A percentile compares a stretch with the other conserved stretches of the same genome.
Evolutionary conservation across 306 rosid genomes (phyloP).

Genomic region (Pyrus bretschneideri): DNA sequence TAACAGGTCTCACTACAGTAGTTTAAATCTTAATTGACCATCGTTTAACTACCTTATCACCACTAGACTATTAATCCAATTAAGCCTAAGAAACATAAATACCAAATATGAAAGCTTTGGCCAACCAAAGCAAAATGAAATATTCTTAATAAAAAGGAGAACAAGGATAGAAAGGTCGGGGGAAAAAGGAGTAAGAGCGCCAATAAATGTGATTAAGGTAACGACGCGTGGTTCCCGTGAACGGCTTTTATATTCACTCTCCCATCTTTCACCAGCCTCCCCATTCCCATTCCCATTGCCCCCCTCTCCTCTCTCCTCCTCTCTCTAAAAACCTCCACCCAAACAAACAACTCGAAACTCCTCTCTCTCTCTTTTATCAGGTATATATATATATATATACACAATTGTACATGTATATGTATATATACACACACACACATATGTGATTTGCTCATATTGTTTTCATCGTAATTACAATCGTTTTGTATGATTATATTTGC

Average conservation of each 20-base stretch:
- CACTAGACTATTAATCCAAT: too few relatives aligned
- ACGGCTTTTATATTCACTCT: conserved; percentile 27
- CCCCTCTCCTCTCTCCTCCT: not conserved
- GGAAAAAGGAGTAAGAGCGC: not conserved
- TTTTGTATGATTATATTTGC: not conserved
- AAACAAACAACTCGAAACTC: not conserved
- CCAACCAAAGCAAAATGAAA: not conserved
- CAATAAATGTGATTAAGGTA: conserved; percentile 31
- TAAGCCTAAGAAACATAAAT: not conserved
- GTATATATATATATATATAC: not conserved
- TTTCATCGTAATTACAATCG: not conserved
- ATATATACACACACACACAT: not conserved
- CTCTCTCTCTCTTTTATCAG: not conserved
- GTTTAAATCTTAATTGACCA: too few relatives aligned
- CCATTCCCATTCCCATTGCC: too few relatives aligned
- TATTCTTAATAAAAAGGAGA: not conserved
- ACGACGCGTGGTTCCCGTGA: conserved; percentile 58
- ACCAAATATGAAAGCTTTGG: not conserved
- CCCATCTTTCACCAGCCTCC: not conserved
- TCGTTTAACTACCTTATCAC: too few relatives aligned
- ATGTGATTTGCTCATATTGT: not conserved
- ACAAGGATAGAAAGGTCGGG: not conserved
- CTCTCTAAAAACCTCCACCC: not conserved
- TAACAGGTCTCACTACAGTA: too few relatives aligned
- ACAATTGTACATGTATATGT: not conserved